Percentiles rank a stretch among this genome's conserved stretches.
Evolutionary conservation across 1,139 yeast species (phyloP).

Genomic region (Taphrina confusa): DNA sequence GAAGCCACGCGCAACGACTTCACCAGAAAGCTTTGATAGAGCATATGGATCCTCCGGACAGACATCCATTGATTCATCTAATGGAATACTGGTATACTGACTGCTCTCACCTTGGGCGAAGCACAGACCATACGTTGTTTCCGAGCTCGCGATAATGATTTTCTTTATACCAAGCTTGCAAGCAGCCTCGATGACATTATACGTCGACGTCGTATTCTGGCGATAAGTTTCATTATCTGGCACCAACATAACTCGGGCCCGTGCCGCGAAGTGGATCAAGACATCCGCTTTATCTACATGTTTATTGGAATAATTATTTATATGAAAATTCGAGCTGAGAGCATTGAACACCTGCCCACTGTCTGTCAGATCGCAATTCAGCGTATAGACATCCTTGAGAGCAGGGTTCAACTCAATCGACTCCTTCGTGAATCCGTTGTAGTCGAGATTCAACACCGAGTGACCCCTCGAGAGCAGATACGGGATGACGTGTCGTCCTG

Average conservation of each 20-base stretch:
- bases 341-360: slow-evolving; percentile 35
- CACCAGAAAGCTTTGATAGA: slow-evolving; percentile 40
- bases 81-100: slow-evolving; percentile 40
- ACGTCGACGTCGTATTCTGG: slow-evolving; percentile 39
- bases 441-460: slow-evolving; percentile 32
- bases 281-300: slow-evolving; percentile 18
- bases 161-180: slow-evolving; percentile 41
- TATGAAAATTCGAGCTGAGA: slow-evolving; percentile 19
- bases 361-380: slow-evolving; percentile 34
- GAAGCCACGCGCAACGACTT: slow-evolving; percentile 40
- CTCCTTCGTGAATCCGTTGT: slow-evolving; percentile 3
- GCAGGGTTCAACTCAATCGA: slow-evolving; percentile 26
- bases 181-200: slow-evolving; percentile 41
- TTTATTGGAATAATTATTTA: slow-evolving; percentile 1
- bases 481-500: slow-evolving; percentile 33
- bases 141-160: slow-evolving; percentile 41
- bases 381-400: slow-evolving; percentile 29
- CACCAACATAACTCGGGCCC: slow-evolving; percentile 29
- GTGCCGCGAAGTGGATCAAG: slow-evolving; percentile 34
- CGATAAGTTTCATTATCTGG: slow-evolving; percentile 41
- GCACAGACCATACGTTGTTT: slow-evolving; percentile 41
- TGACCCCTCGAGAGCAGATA: slow-evolving; percentile 34
- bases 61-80: slow-evolving; percentile 40
- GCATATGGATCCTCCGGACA: slow-evolving; percentile 41
- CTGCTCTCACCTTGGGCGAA: slow-evolving; percentile 36